phyloP scores from a whole-genome alignment of 2,329 filamentous ascomycete genomes.

The Escovopsis sp. region DNA sequence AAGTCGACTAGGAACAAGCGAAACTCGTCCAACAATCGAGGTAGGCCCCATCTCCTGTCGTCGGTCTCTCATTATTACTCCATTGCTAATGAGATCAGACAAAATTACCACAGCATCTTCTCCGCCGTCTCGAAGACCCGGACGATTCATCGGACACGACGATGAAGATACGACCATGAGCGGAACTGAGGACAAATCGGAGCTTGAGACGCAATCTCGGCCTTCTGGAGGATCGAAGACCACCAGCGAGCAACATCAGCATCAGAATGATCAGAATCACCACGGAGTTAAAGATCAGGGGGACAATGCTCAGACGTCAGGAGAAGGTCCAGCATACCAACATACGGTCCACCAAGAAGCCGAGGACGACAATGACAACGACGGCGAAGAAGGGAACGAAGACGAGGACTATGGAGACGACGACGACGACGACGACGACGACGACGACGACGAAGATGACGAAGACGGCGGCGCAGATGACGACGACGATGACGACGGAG shows the following conservation, averaged over 20 bases:
- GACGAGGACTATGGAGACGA: too few species aligned
- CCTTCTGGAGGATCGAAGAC: neutral
- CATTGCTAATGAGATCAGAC: conserved; percentile 7
- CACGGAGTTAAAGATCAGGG: neutral
- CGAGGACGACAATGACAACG: conserved; percentile 5
- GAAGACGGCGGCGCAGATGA: conserved; percentile 17
- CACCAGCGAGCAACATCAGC: conserved; percentile 1
- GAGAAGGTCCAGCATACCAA: too few species aligned
- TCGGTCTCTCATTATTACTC: neutral
- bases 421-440: conserved; percentile 21
- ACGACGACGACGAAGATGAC: conserved; percentile 15
- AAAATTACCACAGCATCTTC: conserved; percentile 20
- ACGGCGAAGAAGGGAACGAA: conserved; percentile 2
- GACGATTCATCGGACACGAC: conserved; percentile 35
- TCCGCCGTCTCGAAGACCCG: conserved; percentile 30
- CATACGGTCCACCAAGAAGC: conserved; percentile 2
- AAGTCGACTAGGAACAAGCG: conserved; percentile 63
- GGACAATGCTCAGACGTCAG: neutral
- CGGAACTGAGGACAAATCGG: conserved; percentile 43
- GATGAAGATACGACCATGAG: conserved; percentile 59
- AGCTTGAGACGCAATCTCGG: conserved; percentile 23
- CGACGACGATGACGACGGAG: conserved; percentile 15
- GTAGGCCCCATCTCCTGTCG: conserved; percentile 15
- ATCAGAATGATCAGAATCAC: conserved; percentile 6
- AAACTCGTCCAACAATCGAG: conserved; percentile 29